Conservation (phyloP, 139 green algal species). For the Chlorella sp. region DNA sequence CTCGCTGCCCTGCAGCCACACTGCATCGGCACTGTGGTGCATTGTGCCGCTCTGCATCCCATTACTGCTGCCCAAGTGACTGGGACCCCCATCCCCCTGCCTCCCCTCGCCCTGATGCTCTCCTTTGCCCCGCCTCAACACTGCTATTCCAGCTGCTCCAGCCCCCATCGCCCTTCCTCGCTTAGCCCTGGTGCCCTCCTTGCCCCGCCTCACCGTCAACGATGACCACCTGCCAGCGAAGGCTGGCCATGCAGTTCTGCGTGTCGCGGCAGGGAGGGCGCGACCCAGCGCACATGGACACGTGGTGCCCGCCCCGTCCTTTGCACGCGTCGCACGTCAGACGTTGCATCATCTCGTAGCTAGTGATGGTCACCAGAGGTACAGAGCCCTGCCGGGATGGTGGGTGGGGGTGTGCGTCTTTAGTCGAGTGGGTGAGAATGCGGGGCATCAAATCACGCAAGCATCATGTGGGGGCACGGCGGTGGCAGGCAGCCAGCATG, state of each 20-base stretch:
- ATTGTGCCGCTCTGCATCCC: neutral
- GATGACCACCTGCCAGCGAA: constrained; percentile 61
- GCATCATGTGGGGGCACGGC: no score
- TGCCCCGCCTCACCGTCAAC: constrained; percentile 71
- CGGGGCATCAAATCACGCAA: neutral
- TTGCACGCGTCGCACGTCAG: constrained; percentile 79
- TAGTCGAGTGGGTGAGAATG: neutral
- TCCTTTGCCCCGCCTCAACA: constrained; percentile 59
- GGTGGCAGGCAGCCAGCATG: neutral
- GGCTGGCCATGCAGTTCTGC: constrained; percentile 77
- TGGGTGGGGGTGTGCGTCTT: no score
- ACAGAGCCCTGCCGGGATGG: neutral
- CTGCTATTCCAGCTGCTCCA: neutral
- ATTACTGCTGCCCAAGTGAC: neutral
- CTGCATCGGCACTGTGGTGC: neutral
- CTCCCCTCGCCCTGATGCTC: no score
- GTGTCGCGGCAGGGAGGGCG: constrained; percentile 25
- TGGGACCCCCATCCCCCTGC: no score
- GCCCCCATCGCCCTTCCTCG: no score
- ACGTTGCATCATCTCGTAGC: constrained; percentile 89
- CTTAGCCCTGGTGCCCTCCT: no score
- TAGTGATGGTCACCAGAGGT: constrained; percentile 68
- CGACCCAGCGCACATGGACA: neutral
- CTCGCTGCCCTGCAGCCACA: neutral
- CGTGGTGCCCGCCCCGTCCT: neutral